Evolutionary conservation across 2,329 filamentous ascomycete genomes (phyloP).

Genomic region (Pestalotiopsis sp.): DNA sequence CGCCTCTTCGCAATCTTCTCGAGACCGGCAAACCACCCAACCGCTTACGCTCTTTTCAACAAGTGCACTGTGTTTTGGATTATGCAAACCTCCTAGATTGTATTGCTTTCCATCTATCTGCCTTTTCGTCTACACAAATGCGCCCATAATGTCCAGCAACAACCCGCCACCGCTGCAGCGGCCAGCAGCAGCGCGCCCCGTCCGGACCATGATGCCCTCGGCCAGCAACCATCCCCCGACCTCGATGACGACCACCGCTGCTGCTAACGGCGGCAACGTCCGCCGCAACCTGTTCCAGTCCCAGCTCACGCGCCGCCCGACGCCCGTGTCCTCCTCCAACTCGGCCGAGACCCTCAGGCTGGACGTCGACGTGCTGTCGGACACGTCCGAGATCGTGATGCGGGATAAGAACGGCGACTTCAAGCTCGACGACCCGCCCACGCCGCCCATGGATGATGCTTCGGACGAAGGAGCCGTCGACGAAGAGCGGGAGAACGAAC

Average conservation of each 20-base stretch:
- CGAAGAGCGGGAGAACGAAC: conserved; percentile 57
- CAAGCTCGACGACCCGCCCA: conserved; percentile 57
- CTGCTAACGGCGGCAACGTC: conserved; percentile 29
- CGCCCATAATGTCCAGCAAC: conserved; percentile 24
- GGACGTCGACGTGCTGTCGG: conserved; percentile 40
- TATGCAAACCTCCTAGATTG: neutral
- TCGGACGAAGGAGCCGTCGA: conserved; percentile 55
- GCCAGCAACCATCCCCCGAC: conserved; percentile 15
- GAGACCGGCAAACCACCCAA: neutral
- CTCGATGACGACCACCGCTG: conserved; percentile 18
- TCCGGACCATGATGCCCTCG: conserved; percentile 13
- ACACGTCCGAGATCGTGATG: conserved; percentile 58
- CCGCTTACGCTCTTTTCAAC: neutral
- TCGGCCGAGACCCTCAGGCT: conserved; percentile 49
- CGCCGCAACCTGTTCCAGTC: conserved; percentile 61
- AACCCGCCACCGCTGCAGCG: conserved; percentile 24
- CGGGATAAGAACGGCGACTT: conserved; percentile 64
- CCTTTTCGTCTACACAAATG: neutral
- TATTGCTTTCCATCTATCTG: neutral
- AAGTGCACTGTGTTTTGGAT: neutral
- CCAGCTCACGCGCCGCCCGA: conserved; percentile 58
- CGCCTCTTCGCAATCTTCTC: neutral
- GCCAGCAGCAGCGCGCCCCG: conserved; percentile 22
- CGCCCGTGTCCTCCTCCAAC: conserved; percentile 36
- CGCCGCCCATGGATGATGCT: conserved; percentile 52